Conservation (phyloP, 352 stramenopile genomes). For the Detonula confervacea region DNA sequence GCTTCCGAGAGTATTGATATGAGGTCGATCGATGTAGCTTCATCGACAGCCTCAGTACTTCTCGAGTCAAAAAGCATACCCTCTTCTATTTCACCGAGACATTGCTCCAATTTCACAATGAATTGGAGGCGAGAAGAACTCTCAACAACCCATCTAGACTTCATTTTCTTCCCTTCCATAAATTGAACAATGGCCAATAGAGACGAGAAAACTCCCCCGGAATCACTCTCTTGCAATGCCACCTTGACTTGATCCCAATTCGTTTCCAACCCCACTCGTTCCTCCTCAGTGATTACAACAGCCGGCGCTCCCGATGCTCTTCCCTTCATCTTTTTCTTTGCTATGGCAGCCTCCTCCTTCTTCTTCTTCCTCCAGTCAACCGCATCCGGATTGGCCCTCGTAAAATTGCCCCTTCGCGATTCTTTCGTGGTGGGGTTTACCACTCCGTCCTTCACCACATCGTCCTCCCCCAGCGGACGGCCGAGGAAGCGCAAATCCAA, state of each 20-base stretch:
- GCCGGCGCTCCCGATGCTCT: background rate
- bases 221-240: slow-evolving; percentile 24
- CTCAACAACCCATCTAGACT: slow-evolving; percentile 33
- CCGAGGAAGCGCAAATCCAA: slow-evolving; percentile 69
- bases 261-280: slow-evolving; percentile 13
- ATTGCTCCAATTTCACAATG: slow-evolving; percentile 20
- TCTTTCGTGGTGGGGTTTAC: slow-evolving; percentile 77
- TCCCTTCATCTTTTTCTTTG: slow-evolving; percentile 18
- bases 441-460: slow-evolving; percentile 63
- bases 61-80: too few species aligned
- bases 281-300: slow-evolving; percentile 14
- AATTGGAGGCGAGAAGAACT: slow-evolving; percentile 22
- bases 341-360: slow-evolving; percentile 1
- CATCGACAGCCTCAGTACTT: too few species aligned
- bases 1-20: slow-evolving; percentile 41
- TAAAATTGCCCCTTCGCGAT: slow-evolving; percentile 71
- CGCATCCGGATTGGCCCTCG: slow-evolving; percentile 62
- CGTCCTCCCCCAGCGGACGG: slow-evolving; percentile 46
- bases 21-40: background rate
- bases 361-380: slow-evolving; percentile 24
- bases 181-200: slow-evolving; percentile 51
- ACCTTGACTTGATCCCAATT: slow-evolving; percentile 32
- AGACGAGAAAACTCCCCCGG: slow-evolving; percentile 41
- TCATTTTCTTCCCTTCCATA: slow-evolving; percentile 38
- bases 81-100: background rate